Conservation (phyloP, 2,329 filamentous ascomycete species). For the Bisporella sp. region DNA sequence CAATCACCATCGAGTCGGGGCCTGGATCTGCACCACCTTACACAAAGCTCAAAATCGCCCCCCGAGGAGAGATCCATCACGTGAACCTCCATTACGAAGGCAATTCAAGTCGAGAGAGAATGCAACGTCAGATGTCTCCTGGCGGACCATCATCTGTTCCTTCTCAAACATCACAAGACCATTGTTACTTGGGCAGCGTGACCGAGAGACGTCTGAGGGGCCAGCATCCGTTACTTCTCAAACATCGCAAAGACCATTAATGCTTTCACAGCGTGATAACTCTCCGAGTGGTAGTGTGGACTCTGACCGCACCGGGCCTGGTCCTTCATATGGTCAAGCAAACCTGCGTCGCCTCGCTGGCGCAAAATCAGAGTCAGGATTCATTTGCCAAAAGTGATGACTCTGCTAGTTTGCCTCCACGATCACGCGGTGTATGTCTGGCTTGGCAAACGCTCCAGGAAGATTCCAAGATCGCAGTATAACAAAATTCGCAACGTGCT, state of each 20-base stretch:
- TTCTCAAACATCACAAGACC: constrained; percentile 19
- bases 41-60: constrained; percentile 13
- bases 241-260: constrained; percentile 17
- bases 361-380: constrained; percentile 26
- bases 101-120: constrained; percentile 22
- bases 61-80: constrained; percentile 17
- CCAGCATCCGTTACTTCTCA: constrained; percentile 17
- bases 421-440: constrained; percentile 24
- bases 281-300: constrained; percentile 23
- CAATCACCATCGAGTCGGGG: constrained; percentile 1
- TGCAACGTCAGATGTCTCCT: constrained; percentile 19
- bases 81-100: constrained; percentile 19
- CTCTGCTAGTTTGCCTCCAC: constrained; percentile 19
- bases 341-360: constrained; percentile 20
- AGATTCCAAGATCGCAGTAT: constrained; percentile 25
- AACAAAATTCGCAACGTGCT: constrained; percentile 21
- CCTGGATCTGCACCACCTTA: constrained; percentile 13
- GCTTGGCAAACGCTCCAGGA: constrained; percentile 18
- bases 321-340: constrained; percentile 12
- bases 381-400: constrained; percentile 26
- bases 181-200: constrained; percentile 15
- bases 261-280: constrained; percentile 19
- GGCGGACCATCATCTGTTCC: constrained; percentile 13
- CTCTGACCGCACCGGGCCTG: constrained; percentile 10
- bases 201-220: constrained; percentile 8